phyloP scores from a whole-genome alignment of 805 yeast species.

The Yarrowia sp. region DNA sequence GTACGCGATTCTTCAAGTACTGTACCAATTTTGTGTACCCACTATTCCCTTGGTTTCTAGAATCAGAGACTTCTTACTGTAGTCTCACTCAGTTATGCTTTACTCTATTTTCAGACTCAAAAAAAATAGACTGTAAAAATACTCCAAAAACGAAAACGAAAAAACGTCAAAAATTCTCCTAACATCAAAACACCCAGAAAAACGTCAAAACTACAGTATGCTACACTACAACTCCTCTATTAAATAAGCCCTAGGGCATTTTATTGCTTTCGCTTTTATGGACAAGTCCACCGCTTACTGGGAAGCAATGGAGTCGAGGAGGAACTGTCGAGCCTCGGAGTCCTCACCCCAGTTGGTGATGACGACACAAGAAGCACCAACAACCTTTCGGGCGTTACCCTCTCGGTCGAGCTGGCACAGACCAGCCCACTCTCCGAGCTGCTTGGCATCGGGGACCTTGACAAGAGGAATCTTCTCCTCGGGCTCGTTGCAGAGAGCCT shows the following conservation, averaged over 20 bases:
- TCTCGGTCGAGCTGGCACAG: slow-evolving; percentile 99
- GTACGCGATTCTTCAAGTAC: no score
- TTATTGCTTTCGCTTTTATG: slow-evolving; percentile 8
- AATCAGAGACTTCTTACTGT: no score
- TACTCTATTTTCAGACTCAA: no score
- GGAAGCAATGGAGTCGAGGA: slow-evolving; percentile 92
- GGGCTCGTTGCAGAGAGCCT: slow-evolving; percentile 98
- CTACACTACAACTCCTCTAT: background rate
- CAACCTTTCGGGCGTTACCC: slow-evolving; percentile 99
- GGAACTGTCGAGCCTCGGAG: slow-evolving; percentile 93
- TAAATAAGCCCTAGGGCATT: background rate
- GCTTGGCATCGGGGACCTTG: slow-evolving; percentile 99
- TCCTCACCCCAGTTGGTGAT: slow-evolving; percentile 99
- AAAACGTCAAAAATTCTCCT: no score
- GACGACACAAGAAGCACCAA: slow-evolving; percentile 99
- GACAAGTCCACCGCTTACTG: no score
- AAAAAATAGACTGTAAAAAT: no score
- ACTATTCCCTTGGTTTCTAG: no score
- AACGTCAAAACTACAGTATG: no score
- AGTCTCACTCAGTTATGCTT: no score
- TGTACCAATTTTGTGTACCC: no score
- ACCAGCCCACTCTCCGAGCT: slow-evolving; percentile 99
- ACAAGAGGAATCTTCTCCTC: slow-evolving; percentile 94
- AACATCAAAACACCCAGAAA: no score
- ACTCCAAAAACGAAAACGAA: no score